Evolutionary conservation across 192 early-diverging fungal genomes (phyloP), one percentile per base, ranked within the genome.

Genomic region (Gamsiella multidivaricata): DNA sequence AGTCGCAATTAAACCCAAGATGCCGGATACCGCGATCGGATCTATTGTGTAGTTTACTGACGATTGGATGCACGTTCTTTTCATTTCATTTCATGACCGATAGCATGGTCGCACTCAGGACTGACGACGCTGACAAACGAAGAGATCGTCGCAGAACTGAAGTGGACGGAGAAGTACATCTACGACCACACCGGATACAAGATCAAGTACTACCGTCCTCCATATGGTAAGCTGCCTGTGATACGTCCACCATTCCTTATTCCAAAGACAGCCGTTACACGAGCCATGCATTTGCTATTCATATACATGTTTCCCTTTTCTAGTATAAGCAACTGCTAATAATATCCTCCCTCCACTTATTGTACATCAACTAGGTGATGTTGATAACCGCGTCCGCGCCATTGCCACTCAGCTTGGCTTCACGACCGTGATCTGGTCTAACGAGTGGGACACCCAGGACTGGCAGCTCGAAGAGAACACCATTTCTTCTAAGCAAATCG

Each of bases 91-190:
- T 54, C 15, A 18, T 39, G 7, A 17, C 12, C 14, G 18, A 39
- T 82, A 76, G 86, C 85, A 41, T 86, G 81, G 82, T 85, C 90
- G 5, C 92, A 93, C 61, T 74, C 79, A 49, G 86, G 83, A 42
- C 33, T 89, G 36, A 90, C 91, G 20, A 80, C 89, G 2, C 57
- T 88, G 41, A 86, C 88, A 29, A 92, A 90, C 57, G 90, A 84
- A 45, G 83, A 89, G 54, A 83, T 93, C 42, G 83, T 92, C 36
- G 86, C 84, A 37, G 91, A 93, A 75, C 65, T 92, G 43, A 82
- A 84, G 46, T 91, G 88, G 85, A 90, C 86, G 14, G 88, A 88
- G 49, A 66, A 79, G 50, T 82, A 79, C 18, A 85, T 88, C 54
- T 81, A 69, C 41, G 81, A 87, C 28, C 70, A 81, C 41, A 85